Evolutionary conservation across 306 rosid genomes (phyloP), one percentile per base, ranked within the genome.

Genomic region (Begonia peltatifolia): DNA sequence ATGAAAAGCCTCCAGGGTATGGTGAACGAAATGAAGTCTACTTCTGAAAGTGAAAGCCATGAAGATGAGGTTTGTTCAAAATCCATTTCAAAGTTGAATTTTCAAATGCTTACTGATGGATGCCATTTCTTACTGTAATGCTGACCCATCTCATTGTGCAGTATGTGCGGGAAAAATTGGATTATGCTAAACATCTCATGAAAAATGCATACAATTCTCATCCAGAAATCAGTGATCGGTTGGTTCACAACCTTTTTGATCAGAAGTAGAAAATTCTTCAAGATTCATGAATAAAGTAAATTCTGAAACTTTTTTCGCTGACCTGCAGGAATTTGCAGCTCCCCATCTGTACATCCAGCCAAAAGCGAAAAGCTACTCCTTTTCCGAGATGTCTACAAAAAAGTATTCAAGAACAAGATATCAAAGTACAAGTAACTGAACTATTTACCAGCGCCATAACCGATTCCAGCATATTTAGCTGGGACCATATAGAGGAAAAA

Each of bases 281-380:
- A 46, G 53, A 30, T 48, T 56, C 6, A 36, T 47, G 47, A 16
- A 49, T 47, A 7, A 59, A 52, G 66, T 41, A 38, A 65, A 30
- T 56, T 62, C 20, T 67, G 42, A 50, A 74, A 41, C 46, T 69
- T 66, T 59, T 55, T 46, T 60, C 60, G 10, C 60, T 47, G 14
- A 59, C 43, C 56, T 56, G 50, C 61, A 81, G 89, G 84, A 75
- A 70, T 62, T 68, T 64, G 68, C 71, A 52, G 52, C 35, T 18
- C 60, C 63, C 67, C 48, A 30, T 64, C 55, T 46, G 62, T 59
- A 61, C 64, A 38, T 52, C 68, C 3, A 41, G 63, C 35, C 18
- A 22, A 20, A 60, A 57, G 41, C 43, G 41, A 47, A 3, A 41
- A 55, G 41, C 52, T 25, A 22, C 41, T 15, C 52, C 68, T 56